Conservation (phyloP, 2,329 filamentous ascomycete genomes). For the Dryadomyces sulphureus region DNA sequence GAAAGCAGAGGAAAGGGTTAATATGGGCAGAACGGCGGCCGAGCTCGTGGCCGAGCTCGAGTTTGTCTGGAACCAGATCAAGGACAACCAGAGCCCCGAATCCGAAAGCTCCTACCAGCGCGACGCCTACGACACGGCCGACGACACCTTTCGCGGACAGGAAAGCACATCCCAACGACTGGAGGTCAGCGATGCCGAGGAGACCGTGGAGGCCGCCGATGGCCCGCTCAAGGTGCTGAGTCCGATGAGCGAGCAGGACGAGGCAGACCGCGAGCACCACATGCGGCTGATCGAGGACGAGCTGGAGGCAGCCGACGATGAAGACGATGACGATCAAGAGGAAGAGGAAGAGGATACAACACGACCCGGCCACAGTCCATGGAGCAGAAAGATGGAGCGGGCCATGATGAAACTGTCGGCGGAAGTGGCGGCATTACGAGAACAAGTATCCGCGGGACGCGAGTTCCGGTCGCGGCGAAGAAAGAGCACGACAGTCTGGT, state of each 20-base stretch:
- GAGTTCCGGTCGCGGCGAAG: conserved; percentile 54
- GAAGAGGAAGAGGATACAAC: not conserved
- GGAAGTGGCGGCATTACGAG: conserved; percentile 80
- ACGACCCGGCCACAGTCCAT: conserved; percentile 19
- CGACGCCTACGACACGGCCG: conserved; percentile 14
- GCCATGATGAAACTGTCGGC: conserved; percentile 80
- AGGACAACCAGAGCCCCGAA: conserved; percentile 56
- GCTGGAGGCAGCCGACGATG: conserved; percentile 21
- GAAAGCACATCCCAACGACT: conserved; percentile 1
- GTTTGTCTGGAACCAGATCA: conserved; percentile 98
- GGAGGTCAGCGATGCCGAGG: not conserved
- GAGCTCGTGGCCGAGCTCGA: conserved; percentile 91
- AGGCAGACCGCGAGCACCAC: conserved; percentile 42
- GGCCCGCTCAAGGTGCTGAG: conserved; percentile 57
- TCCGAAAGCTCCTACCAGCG: conserved; percentile 44
- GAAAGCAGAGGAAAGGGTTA: no score
- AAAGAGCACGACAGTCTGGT: conserved; percentile 53
- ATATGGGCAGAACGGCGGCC: conserved; percentile 53
- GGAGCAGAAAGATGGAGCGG: conserved; percentile 71
- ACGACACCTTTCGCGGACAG: not conserved
- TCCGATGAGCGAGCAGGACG: conserved; percentile 75
- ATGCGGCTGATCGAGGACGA: conserved; percentile 22
- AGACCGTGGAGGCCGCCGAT: not conserved
- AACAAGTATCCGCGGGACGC: conserved; percentile 70
- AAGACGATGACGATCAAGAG: conserved; percentile 22